Conservation (phyloP, 116 monocot genomes). For the Phalaenopsis hybrid region DNA sequence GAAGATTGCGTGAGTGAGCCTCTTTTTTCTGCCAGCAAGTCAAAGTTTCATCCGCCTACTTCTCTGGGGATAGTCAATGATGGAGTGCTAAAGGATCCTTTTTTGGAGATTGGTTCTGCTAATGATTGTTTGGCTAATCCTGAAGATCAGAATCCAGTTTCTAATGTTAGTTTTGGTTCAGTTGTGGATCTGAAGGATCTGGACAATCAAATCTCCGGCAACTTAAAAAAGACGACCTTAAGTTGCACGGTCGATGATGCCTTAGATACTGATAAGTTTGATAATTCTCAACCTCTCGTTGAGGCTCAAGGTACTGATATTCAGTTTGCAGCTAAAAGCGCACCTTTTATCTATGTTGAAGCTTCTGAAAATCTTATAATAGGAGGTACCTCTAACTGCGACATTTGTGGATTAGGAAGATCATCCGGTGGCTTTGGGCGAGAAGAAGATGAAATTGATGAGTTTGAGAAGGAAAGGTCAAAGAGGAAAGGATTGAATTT, state of each 20-base stretch:
- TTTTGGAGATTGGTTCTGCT: neutral
- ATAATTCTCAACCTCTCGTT: neutral
- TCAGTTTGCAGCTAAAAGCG: neutral
- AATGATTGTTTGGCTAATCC: neutral
- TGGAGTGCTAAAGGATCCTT: neutral
- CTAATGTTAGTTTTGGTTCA: neutral
- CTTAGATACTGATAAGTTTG: neutral
- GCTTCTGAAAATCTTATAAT: neutral
- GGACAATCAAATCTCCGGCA: neutral
- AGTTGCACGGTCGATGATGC: neutral
- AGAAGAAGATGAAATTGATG: neutral
- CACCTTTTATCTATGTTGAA: neutral
- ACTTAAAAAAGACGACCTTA: neutral
- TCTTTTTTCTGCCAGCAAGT: neutral
- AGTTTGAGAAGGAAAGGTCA: neutral
- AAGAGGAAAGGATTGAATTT: neutral
- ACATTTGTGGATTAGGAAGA: neutral
- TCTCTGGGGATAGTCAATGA: neutral
- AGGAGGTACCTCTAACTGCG: neutral
- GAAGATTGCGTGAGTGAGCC: slow-evolving; percentile 19
- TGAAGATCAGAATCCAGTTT: neutral
- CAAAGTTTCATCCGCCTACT: neutral
- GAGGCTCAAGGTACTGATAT: neutral
- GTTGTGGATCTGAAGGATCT: too few species aligned
- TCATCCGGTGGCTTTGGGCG: neutral